Percentiles rank a stretch among this genome's conserved stretches.
Conservation (phyloP, 495 filamentous ascomycete species). For the Tuber melanosporum region DNA sequence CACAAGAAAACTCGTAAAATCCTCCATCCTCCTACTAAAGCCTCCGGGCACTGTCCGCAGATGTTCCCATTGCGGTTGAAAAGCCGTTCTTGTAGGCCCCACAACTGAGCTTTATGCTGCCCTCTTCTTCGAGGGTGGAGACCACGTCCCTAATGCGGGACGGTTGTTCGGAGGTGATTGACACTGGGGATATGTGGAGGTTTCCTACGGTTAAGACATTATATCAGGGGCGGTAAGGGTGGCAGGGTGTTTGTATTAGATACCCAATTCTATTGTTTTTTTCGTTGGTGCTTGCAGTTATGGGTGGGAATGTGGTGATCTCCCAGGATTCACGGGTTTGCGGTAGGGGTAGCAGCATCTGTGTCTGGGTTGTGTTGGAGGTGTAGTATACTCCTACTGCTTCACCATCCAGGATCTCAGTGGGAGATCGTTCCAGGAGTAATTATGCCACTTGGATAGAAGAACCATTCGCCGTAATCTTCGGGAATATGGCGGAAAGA, state of each 20-base stretch:
- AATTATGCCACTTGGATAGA: constrained; percentile 28
- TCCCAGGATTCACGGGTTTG: background rate
- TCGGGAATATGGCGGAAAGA: constrained; percentile 24
- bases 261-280: background rate
- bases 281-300: background rate
- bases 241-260: background rate
- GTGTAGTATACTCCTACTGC: constrained; percentile 24
- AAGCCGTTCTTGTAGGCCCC: constrained; percentile 17
- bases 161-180: background rate
- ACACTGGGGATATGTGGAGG: background rate
- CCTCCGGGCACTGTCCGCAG: constrained; percentile 3
- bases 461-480: constrained; percentile 7
- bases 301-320: background rate
- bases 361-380: constrained; percentile 17
- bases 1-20: constrained; percentile 39
- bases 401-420: constrained; percentile 10
- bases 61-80: background rate
- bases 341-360: background rate
- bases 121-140: background rate
- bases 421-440: constrained; percentile 12
- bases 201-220: background rate
- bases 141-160: constrained; percentile 20
- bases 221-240: background rate
- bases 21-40: constrained; percentile 33
- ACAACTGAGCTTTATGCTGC: constrained; percentile 28